phyloP scores from a whole-genome alignment of 495 filamentous ascomycete species.

The Chaetomium cochliodes region DNA sequence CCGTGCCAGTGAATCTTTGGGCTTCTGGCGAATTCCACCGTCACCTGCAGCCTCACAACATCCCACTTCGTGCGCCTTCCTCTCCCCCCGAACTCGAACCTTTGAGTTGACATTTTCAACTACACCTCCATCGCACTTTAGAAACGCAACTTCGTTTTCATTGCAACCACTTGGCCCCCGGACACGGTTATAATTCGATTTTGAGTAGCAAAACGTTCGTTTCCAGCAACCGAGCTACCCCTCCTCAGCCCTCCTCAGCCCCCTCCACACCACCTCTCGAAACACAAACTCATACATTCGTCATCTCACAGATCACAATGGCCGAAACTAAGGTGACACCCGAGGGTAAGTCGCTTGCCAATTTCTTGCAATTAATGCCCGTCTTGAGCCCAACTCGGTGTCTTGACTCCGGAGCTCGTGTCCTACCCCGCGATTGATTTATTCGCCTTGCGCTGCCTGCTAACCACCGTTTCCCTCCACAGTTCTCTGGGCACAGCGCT shows the following conservation, averaged over 20 bases:
- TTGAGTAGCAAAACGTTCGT: slow-evolving; percentile 9
- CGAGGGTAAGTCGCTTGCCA: slow-evolving; percentile 29
- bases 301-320: slow-evolving; percentile 29
- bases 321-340: slow-evolving; percentile 31
- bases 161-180: not conserved
- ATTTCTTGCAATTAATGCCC: not conserved
- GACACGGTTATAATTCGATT: not conserved
- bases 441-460: not conserved
- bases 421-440: not conserved
- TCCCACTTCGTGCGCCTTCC: slow-evolving; percentile 10
- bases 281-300: slow-evolving; percentile 9
- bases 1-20: slow-evolving; percentile 38
- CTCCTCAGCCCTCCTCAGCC: slow-evolving; percentile 22
- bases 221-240: slow-evolving; percentile 34
- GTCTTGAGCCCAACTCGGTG: not conserved
- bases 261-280: slow-evolving; percentile 17
- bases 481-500: slow-evolving; percentile 99
- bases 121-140: not conserved
- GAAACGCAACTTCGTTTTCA: not conserved
- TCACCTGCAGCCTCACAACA: slow-evolving; percentile 34
- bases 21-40: slow-evolving; percentile 42
- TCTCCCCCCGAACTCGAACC: slow-evolving; percentile 1
- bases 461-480: slow-evolving; percentile 10
- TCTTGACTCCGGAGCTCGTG: not conserved
- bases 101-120: not conserved